These are phyloP conservation scores for Agrocybe praecox DNA, from an alignment of 768 basidiomycete species.

Conservation along the genomic window DNA sequence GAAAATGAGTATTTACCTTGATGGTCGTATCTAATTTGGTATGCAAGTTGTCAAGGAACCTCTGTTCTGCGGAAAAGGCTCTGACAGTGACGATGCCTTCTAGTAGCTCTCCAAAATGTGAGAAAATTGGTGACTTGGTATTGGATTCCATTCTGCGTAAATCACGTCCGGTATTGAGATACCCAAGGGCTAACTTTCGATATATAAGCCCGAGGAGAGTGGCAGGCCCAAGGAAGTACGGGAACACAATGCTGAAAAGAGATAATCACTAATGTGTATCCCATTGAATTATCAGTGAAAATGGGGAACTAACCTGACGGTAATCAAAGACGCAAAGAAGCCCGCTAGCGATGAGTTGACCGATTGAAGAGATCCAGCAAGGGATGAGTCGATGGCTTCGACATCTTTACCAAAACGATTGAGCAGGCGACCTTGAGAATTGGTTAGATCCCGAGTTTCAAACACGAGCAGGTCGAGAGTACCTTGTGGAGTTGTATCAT, in stretches of 20 bases:
- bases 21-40: conserved; percentile 77
- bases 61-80: conserved; percentile 81
- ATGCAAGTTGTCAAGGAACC: conserved; percentile 78
- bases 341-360: conserved; percentile 79
- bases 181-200: conserved; percentile 67
- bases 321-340: conserved; percentile 76
- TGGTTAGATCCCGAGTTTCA: conserved; percentile 55
- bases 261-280: not conserved
- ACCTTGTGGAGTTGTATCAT: conserved; percentile 84
- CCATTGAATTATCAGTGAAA: not conserved
- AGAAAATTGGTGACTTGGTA: conserved; percentile 81
- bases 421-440: conserved; percentile 67
- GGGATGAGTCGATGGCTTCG: conserved; percentile 80
- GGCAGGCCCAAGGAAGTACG: conserved; percentile 81
- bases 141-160: conserved; percentile 91
- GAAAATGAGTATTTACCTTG: conserved; percentile 43
- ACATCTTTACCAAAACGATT: conserved; percentile 88
- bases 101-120: conserved; percentile 79
- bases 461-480: conserved; percentile 36
- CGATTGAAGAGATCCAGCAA: conserved; percentile 68
- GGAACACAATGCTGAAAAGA: conserved; percentile 65
- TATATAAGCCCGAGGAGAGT: conserved; percentile 74
- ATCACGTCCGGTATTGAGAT: conserved; percentile 81
- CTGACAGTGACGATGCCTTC: conserved; percentile 91
- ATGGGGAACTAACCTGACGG: conserved; percentile 60